phyloP scores from a whole-genome alignment of 352 stramenopile species.

The Phytophthora lateralis region DNA sequence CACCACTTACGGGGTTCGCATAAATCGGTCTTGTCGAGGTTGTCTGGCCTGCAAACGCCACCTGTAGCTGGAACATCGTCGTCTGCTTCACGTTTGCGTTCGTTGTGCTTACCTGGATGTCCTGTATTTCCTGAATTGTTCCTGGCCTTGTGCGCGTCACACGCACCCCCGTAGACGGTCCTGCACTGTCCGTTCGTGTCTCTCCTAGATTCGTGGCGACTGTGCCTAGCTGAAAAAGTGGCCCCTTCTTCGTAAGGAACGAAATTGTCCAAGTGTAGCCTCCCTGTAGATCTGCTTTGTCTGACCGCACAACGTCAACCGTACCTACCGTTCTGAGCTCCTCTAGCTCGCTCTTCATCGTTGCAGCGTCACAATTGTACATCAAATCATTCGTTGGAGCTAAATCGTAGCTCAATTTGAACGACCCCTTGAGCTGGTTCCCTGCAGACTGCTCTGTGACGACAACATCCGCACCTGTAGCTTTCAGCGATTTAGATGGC shows the following conservation, averaged over 20 bases:
- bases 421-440: constrained; percentile 74
- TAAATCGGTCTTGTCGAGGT: constrained; percentile 84
- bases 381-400: constrained; percentile 74
- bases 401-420: constrained; percentile 58
- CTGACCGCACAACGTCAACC: constrained; percentile 65
- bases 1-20: constrained; percentile 67
- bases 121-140: constrained; percentile 71
- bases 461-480: constrained; percentile 36
- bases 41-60: constrained; percentile 48
- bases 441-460: constrained; percentile 47
- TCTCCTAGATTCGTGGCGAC: constrained; percentile 49
- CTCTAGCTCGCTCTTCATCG: constrained; percentile 73
- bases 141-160: constrained; percentile 50
- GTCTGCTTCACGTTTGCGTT: constrained; percentile 34
- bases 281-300: constrained; percentile 73
- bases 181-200: constrained; percentile 46
- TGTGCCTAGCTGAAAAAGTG: constrained; percentile 40
- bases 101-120: constrained; percentile 64
- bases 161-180: constrained; percentile 50
- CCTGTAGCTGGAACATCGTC: constrained; percentile 54
- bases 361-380: constrained; percentile 70
- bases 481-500: constrained; percentile 42
- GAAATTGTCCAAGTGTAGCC: constrained; percentile 96
- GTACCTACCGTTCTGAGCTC: constrained; percentile 51
- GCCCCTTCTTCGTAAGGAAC: constrained; percentile 82